Evolutionary conservation across 306 rosid species (phyloP), one percentile per base, ranked within the genome.

Genomic region (Chamaecrista fasciculata): DNA sequence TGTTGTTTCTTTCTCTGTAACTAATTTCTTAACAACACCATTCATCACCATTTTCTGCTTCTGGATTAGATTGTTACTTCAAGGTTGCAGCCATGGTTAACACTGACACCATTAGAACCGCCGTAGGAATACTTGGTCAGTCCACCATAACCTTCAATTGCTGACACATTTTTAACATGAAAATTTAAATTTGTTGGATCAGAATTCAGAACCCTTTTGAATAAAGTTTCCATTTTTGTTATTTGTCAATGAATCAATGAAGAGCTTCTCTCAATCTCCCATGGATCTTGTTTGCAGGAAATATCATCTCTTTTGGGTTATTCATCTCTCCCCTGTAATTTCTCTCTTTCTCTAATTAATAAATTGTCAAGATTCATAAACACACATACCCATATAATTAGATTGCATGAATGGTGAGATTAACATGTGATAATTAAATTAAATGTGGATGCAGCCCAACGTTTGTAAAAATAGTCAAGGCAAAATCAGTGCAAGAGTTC

Each of bases 301-400:
- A 94, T 84, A 25, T 82, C 16, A 80, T 91, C 57, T 88, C 99
- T 20, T 77, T 94, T 57, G 29, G 85, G 12, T 67, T 94, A 25
- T 94, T 87, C 78, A 26, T 80, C 65, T 88, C 99, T 1, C 99
- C 99, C 0, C n/a, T 87, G 97, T 91, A 90, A 86, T 55, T 19
- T 46, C 31, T 18, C 50, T 70, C 10, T 51, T 42, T 69, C 1
- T 31, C 16, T 58, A 8, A 9, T 0, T 33, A 11, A 60, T 67
- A 65, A 0, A 33, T 33, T 28, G 4, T 2, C 33, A n/a, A n/a
- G n/a, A n/a, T n/a, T n/a, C n/a, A 28, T 28, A 28, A 2, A 28
- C 33, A 28, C 33, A 33, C 6, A 33, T 33, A 12, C 0, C 11
- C 6, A 42, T 12, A 48, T 29, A 31, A 57, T 16, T 49, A 49